A percentile compares a stretch with the other conserved stretches of the same genome.
phyloP scores from a whole-genome alignment of 163 green algal genomes.

The Scenedesmus sp. region DNA sequence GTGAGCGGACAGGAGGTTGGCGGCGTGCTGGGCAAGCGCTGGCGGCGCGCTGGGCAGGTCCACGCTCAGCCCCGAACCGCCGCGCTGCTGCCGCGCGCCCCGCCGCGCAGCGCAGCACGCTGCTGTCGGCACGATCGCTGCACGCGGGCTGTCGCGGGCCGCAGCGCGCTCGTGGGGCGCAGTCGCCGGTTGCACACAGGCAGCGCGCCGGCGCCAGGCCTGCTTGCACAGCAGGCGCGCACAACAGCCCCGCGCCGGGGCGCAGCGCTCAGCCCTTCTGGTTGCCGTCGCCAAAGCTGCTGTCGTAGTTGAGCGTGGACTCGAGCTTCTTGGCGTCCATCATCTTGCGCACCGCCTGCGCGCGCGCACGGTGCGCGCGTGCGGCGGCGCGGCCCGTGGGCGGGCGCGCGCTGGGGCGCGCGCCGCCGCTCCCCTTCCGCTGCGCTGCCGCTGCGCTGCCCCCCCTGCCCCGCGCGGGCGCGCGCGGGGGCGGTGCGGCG shows the following conservation, averaged over 20 bases:
- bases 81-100: too few species aligned
- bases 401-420: neutral
- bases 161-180: too few species aligned
- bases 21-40: too few species aligned
- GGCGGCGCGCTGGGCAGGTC: too few species aligned
- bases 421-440: too few species aligned
- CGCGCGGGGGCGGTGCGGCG: neutral
- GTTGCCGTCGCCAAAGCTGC: constrained; percentile 43
- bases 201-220: too few species aligned
- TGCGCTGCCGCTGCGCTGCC: neutral
- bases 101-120: too few species aligned
- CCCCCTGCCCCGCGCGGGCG: neutral
- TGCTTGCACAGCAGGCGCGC: neutral
- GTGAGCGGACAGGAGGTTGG: too few species aligned
- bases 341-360: constrained; percentile 94
- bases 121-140: too few species aligned
- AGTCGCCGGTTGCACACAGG: too few species aligned
- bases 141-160: too few species aligned
- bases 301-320: constrained; percentile 88
- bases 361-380: neutral
- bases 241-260: neutral
- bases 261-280: constrained; percentile 26
- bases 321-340: constrained; percentile 99
- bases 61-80: too few species aligned
- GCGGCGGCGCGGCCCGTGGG: constrained; percentile 20